Percentiles rank a stretch among this genome's conserved stretches.
These are phyloP conservation scores for Suillus hirtellus DNA, from an alignment of 768 basidiomycete genomes.

Conservation along the genomic window DNA sequence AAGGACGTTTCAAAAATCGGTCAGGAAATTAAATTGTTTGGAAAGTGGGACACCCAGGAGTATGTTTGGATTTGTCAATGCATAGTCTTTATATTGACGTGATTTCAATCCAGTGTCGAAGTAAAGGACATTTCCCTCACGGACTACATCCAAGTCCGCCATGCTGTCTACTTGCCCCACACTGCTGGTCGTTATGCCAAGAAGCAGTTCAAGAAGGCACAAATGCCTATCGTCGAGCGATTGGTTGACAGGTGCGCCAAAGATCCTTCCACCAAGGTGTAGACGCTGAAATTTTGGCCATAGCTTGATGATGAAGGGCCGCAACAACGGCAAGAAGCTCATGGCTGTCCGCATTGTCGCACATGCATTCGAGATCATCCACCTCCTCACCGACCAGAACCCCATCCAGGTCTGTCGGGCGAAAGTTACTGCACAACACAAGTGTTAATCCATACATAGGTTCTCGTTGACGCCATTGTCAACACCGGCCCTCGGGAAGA, in stretches of 20 bases:
- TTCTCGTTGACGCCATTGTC: conserved; percentile 97
- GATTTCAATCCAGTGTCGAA: conserved; percentile 66
- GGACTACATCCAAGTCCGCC: conserved; percentile 99
- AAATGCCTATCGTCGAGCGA: conserved; percentile 99
- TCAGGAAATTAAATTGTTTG: conserved; percentile 93
- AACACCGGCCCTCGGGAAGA: conserved; percentile 99
- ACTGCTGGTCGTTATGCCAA: conserved; percentile 99
- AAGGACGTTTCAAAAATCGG: conserved; percentile 81
- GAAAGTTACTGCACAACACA: neutral
- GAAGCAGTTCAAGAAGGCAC: conserved; percentile 99
- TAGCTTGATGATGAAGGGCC: conserved; percentile 99
- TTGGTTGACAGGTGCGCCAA: conserved; percentile 86
- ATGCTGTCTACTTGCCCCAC: conserved; percentile 97
- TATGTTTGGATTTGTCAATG: conserved; percentile 45
- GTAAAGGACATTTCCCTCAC: conserved; percentile 99
- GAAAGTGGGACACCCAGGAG: conserved; percentile 99
- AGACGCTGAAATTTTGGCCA: conserved; percentile 6
- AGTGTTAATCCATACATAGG: conserved; percentile 40
- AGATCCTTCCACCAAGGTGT: conserved; percentile 5
- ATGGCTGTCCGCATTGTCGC: conserved; percentile 98
- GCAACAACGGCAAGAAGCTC: conserved; percentile 99
- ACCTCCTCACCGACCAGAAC: conserved; percentile 99
- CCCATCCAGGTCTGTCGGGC: conserved; percentile 83
- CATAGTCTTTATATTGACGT: conserved; percentile 19
- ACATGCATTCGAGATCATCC: conserved; percentile 99